Evolutionary conservation across 306 rosid species (phyloP).

Genomic region (Vigna unguiculata): DNA sequence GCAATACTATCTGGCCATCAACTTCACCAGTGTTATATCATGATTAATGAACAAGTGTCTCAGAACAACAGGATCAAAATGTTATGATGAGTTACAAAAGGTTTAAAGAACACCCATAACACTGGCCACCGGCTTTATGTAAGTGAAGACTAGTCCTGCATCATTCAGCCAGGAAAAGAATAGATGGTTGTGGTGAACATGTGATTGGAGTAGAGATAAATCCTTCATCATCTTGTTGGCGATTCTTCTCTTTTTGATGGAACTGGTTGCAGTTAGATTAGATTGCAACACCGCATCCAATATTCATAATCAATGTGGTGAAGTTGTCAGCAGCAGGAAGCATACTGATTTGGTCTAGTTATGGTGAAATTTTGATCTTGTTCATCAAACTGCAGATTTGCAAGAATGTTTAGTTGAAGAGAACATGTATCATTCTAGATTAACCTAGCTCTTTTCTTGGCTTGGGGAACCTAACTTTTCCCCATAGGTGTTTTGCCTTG

Average conservation of each 20-base stretch:
- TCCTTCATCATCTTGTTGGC: constrained; percentile 17
- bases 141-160: constrained; percentile 22
- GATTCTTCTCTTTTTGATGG: constrained; percentile 25
- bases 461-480: constrained; percentile 19
- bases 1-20: background rate
- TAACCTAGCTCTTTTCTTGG: constrained; percentile 6
- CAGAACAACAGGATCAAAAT: constrained; percentile 24
- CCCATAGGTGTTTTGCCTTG: background rate
- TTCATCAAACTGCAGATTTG: constrained; percentile 31
- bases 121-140: constrained; percentile 23
- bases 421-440: constrained; percentile 27
- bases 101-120: constrained; percentile 19
- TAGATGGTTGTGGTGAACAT: constrained; percentile 16
- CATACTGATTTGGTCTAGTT: constrained; percentile 32
- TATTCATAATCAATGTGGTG: background rate
- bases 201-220: constrained; percentile 29
- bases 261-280: background rate
- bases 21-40: constrained; percentile 5
- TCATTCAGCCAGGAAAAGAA: constrained; percentile 13
- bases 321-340: constrained; percentile 25
- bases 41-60: constrained; percentile 1
- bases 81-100: constrained; percentile 8
- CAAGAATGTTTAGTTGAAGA: constrained; percentile 7
- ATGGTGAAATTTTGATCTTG: constrained; percentile 41
- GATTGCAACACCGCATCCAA: constrained; percentile 20